Base-by-base conservation (phyloP, 805 yeast genomes). In the Spencermartinsiella europaea region DNA sequence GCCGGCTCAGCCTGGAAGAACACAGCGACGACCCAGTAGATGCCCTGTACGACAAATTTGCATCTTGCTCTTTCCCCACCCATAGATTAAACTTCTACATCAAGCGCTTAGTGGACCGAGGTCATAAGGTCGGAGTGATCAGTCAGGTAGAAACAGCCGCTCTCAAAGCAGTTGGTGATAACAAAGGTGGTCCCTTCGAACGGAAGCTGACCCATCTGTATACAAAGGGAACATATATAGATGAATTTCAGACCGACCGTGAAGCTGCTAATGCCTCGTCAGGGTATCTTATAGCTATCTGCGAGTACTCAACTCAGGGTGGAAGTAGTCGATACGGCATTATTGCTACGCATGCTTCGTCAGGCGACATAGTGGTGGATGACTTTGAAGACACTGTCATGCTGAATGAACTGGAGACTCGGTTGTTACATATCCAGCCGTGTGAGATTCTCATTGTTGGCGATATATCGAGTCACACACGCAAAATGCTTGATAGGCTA, bases 61-160 rank as follows among this genome's bases (percentile, higher is more conserved):
- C 96, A 0, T 85, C 86, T 58, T 84, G 95, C 50, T 81, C 93
- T 5, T 84, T 93, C 28, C 98, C 97, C 0, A 85, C 83, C 43
- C 77, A 70, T 22, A 69, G 93, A 48, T 69, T 93, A 12, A 84
- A 84, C 54, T 73, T 84, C 25, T 91, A 91, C 62, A 66, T 90
- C 33, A 85, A 84, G 61, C 72, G 91, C 49, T 67, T 91, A 15
- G 71, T 93, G 3, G 76, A 75, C 34, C 71, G 70, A 45, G 96
- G 96, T 0, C 68, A 78, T 49, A 90, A 85, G 60, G 87, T 93
- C 2, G 98, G 95, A 0, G 79, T 93, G 1, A 93, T 90, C 0
- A 83, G 83, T 58, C 98, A 93, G 59, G 68, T 77, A 3, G 97
- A 91, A 60, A 79, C 91, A 0, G 82, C 88, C 1, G 87, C 88